phyloP scores from a whole-genome alignment of 257 asterid species.

The Linaria vulgaris region DNA sequence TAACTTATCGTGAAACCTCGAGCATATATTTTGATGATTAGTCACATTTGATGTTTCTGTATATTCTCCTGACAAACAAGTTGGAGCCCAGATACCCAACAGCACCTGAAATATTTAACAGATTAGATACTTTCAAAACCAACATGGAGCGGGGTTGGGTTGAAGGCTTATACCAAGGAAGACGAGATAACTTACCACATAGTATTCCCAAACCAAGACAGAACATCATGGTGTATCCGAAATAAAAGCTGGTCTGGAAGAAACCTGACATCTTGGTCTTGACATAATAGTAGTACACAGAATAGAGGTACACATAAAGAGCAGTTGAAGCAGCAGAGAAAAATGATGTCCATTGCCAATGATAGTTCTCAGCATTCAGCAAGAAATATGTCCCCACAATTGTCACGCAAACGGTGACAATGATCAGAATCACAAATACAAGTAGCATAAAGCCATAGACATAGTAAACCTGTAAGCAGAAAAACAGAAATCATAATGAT shows the following conservation, averaged over 20 bases:
- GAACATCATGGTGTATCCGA: constrained; percentile 66
- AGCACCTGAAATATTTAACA: constrained; percentile 64
- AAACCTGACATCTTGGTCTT: constrained; percentile 71
- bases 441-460: constrained; percentile 70
- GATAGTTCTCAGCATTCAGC: constrained; percentile 71
- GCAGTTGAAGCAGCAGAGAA: constrained; percentile 71
- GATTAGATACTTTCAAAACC: background rate
- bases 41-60: constrained; percentile 93
- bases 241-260: constrained; percentile 67
- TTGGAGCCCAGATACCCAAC: constrained; percentile 91
- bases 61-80: constrained; percentile 92
- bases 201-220: constrained; percentile 72
- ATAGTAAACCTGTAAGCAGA: constrained; percentile 52
- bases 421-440: constrained; percentile 57
- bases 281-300: constrained; percentile 54
- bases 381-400: constrained; percentile 66
- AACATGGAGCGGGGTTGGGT: background rate
- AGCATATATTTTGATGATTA: constrained; percentile 31
- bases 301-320: constrained; percentile 56
- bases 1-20: constrained; percentile 31
- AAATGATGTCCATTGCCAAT: constrained; percentile 74
- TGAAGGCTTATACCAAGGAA: background rate
- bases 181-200: constrained; percentile 59
- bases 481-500: background rate
- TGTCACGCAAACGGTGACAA: constrained; percentile 65